Conservation (phyloP, 2,329 filamentous ascomycete species). For the Ascomycota sp. region DNA sequence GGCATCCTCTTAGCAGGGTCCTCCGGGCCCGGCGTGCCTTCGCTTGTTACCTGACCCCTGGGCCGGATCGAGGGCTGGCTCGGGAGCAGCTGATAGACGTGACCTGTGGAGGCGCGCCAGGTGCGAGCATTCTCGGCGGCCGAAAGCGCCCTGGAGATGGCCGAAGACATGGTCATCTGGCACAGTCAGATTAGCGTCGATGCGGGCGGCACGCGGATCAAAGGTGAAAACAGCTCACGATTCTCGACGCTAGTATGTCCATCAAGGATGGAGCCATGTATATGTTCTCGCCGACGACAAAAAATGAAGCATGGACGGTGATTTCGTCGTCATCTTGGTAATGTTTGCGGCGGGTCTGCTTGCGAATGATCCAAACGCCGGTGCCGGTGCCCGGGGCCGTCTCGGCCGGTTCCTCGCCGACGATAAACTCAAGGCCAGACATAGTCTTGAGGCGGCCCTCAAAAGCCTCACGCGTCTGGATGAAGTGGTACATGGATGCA, state of each 20-base stretch:
- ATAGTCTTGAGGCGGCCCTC: constrained; percentile 39
- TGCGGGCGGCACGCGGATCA: neutral
- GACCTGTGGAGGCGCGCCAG: constrained; percentile 32
- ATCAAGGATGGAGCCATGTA: constrained; percentile 41
- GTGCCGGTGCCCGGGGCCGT: constrained; percentile 41
- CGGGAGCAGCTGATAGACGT: constrained; percentile 23
- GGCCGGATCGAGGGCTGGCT: constrained; percentile 7
- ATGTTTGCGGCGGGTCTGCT: constrained; percentile 39
- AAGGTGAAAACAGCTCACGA: constrained; percentile 19
- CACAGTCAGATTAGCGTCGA: neutral
- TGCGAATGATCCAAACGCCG: constrained; percentile 47
- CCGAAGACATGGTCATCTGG: constrained; percentile 31
- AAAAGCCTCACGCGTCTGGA: constrained; percentile 39
- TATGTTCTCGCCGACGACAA: constrained; percentile 41
- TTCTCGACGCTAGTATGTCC: constrained; percentile 34
- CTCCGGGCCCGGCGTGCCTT: constrained; percentile 24
- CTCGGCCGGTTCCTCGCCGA: constrained; percentile 41
- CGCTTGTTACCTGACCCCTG: constrained; percentile 19
- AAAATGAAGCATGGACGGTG: constrained; percentile 36
- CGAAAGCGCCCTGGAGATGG: constrained; percentile 29
- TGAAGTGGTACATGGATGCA: constrained; percentile 29
- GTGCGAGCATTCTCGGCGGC: constrained; percentile 25
- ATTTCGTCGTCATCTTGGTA: constrained; percentile 34
- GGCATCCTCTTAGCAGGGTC: constrained; percentile 8
- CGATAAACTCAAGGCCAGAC: constrained; percentile 43